A percentile compares a stretch with the other conserved stretches of the same genome.
Evolutionary conservation across 345 rosid species (phyloP).

Genomic region (Laguncularia racemosa): DNA sequence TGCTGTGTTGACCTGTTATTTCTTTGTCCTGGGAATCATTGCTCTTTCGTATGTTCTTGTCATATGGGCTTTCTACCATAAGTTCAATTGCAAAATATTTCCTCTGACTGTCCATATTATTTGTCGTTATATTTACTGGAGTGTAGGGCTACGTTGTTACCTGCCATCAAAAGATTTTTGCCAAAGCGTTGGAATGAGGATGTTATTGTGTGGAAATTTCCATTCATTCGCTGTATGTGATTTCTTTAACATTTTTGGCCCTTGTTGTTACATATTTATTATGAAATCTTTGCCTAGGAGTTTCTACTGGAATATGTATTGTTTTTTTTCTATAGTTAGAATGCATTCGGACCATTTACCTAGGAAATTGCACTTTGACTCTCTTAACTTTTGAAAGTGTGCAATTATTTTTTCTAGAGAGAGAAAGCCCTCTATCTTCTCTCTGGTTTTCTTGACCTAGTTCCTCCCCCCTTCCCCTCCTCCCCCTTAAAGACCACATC

Average conservation of each 20-base stretch:
- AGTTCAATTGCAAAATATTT: too few species aligned
- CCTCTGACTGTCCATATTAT: not conserved
- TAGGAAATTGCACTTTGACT: too few species aligned
- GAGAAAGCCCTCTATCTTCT: too few species aligned
- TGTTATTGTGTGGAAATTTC: slow-evolving; percentile 63
- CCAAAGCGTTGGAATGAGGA: slow-evolving; percentile 85
- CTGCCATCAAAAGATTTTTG: slow-evolving; percentile 63
- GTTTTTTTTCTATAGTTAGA: too few species aligned
- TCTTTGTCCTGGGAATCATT: slow-evolving; percentile 83
- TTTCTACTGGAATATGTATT: not conserved
- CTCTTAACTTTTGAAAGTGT: too few species aligned
- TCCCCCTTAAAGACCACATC: too few species aligned
- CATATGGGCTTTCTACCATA: slow-evolving; percentile 3
- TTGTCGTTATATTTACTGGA: slow-evolving; percentile 11
- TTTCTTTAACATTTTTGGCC: not conserved
- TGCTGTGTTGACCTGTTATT: slow-evolving; percentile 87
- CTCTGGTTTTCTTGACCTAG: too few species aligned
- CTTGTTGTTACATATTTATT: not conserved
- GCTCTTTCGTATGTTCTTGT: slow-evolving; percentile 87
- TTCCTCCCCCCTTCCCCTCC: too few species aligned
- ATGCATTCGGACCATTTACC: too few species aligned
- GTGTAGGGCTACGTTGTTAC: slow-evolving; percentile 80
- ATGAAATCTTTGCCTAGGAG: not conserved
- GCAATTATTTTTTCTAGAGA: too few species aligned
- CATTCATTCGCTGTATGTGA: slow-evolving; percentile 72